phyloP scores from a whole-genome alignment of 257 asterid genomes.

The Mitragyna speciosa region DNA sequence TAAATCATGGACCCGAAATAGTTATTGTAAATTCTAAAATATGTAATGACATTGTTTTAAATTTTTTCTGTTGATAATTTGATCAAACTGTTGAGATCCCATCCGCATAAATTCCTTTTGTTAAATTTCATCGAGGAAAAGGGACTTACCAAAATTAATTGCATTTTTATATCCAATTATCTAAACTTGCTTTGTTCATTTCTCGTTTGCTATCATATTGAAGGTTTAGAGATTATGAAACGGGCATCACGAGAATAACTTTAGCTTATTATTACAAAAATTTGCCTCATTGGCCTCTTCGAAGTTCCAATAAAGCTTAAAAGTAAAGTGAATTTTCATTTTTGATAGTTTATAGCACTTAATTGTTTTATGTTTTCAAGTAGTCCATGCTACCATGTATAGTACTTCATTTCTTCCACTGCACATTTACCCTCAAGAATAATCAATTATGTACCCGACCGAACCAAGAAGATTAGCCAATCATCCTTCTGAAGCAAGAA shows the following conservation, averaged over 20 bases:
- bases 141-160: not conserved
- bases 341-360: too few relatives aligned
- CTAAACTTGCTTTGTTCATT: not conserved
- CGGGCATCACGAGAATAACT: not conserved
- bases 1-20: too few relatives aligned
- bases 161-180: not conserved
- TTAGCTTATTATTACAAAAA: not conserved
- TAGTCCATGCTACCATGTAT: slow-evolving; percentile 5
- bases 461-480: not conserved
- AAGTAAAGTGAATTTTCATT: not conserved
- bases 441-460: slow-evolving; percentile 5
- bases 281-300: not conserved
- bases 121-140: not conserved
- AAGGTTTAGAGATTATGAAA: too few relatives aligned
- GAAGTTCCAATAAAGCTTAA: not conserved
- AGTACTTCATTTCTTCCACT: not conserved
- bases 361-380: not conserved
- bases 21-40: too few relatives aligned
- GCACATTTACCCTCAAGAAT: not conserved
- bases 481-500: slow-evolving; percentile 4
- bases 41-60: too few relatives aligned
- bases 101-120: not conserved
- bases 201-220: not conserved
- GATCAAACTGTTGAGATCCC: too few relatives aligned
- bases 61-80: too few relatives aligned